phyloP scores from a whole-genome alignment of 768 basidiomycete species.

The Lactifluus volemus region DNA sequence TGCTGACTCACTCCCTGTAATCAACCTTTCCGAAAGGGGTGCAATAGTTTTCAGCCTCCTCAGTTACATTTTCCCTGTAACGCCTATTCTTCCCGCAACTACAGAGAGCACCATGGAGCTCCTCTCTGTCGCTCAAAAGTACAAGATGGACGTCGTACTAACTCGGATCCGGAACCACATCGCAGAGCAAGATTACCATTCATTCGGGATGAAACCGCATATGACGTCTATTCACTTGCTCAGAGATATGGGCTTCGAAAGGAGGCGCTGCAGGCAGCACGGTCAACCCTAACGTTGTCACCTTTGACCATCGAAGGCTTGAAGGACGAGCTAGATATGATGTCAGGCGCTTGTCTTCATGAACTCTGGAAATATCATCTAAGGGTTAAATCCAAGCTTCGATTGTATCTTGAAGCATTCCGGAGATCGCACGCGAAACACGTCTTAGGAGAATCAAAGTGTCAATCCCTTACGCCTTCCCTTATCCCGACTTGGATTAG shows the following conservation, averaged over 20 bases:
- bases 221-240: not conserved
- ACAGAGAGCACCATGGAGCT: constrained; percentile 1
- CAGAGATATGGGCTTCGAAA: not conserved
- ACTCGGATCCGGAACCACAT: not conserved
- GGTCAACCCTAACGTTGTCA: not conserved
- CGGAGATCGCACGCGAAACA: not conserved
- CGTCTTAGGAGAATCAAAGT: not conserved
- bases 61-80: not conserved
- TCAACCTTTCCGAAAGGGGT: not conserved
- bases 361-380: constrained; percentile 4
- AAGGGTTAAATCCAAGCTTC: not conserved
- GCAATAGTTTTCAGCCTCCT: constrained; percentile 2
- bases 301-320: not conserved
- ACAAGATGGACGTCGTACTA: not conserved
- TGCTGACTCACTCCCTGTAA: not conserved
- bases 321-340: not conserved
- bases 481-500: not conserved
- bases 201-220: not conserved
- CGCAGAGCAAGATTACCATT: not conserved
- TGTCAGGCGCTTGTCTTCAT: not conserved
- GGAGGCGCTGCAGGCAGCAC: constrained; percentile 3
- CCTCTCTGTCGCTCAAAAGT: not conserved
- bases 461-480: not conserved
- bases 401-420: not conserved
- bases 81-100: not conserved